Percentiles rank a stretch among this genome's conserved stretches.
Evolutionary conservation across 148 eudicot genomes (phyloP).

Genomic region (Beta vulgaris): DNA sequence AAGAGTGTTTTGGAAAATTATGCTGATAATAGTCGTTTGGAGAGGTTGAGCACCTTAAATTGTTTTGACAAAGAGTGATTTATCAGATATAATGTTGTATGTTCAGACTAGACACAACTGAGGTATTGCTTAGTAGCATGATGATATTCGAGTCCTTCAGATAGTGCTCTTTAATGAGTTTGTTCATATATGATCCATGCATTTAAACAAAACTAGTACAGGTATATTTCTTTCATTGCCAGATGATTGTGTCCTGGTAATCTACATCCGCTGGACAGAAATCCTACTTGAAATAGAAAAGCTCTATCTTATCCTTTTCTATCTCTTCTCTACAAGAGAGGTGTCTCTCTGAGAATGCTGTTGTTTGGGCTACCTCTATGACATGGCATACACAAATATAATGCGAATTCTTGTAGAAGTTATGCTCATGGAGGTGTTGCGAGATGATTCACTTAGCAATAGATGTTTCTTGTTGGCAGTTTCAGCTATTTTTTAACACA

Average conservation of each 20-base stretch:
- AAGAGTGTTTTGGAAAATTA: no score
- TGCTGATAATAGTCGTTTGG: background rate
- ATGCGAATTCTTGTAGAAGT: no score
- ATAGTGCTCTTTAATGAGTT: background rate
- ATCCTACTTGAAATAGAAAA: background rate
- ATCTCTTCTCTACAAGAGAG: background rate
- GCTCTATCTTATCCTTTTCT: background rate
- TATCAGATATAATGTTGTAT: background rate
- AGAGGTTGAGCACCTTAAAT: background rate
- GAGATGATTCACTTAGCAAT: no score
- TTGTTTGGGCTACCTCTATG: background rate
- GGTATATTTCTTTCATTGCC: background rate
- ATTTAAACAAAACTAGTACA: background rate
- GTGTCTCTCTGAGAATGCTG: background rate
- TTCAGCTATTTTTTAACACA: no score
- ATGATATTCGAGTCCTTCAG: constrained; percentile 5
- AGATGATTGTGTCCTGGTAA: background rate
- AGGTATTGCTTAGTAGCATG: background rate
- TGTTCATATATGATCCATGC: background rate
- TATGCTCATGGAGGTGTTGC: no score
- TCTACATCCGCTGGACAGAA: background rate
- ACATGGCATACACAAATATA: no score
- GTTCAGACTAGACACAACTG: background rate
- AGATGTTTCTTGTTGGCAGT: background rate
- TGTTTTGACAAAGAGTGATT: background rate